Evolutionary conservation across 2,329 filamentous ascomycete genomes (phyloP).

Genomic region (Trichoderma breve): DNA sequence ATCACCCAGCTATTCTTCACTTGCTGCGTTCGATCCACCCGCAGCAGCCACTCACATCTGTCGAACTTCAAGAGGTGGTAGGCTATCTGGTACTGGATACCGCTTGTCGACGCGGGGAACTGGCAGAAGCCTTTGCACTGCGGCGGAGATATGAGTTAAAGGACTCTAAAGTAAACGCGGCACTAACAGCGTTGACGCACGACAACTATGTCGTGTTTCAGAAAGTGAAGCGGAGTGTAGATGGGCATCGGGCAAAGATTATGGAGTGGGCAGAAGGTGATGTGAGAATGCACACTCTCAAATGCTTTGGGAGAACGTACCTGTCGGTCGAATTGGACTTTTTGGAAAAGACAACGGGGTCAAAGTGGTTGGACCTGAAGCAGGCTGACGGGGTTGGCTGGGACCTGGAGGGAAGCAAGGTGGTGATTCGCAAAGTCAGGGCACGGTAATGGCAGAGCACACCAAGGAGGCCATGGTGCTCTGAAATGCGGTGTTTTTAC

Average conservation of each 20-base stretch:
- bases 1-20: slow-evolving; percentile 81
- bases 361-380: slow-evolving; percentile 69
- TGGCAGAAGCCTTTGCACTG: slow-evolving; percentile 70
- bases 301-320: slow-evolving; percentile 83
- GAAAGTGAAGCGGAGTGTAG: slow-evolving; percentile 66
- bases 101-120: slow-evolving; percentile 76
- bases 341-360: slow-evolving; percentile 66
- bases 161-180: slow-evolving; percentile 66
- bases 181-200: slow-evolving; percentile 68
- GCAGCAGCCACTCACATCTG: slow-evolving; percentile 62
- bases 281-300: slow-evolving; percentile 74
- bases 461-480: not conserved
- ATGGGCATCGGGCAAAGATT: slow-evolving; percentile 75
- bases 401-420: slow-evolving; percentile 69
- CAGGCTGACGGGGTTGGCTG: slow-evolving; percentile 76
- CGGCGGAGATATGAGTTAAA: slow-evolving; percentile 59
- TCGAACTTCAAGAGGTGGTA: slow-evolving; percentile 76
- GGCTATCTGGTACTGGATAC: slow-evolving; percentile 83
- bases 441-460: slow-evolving; percentile 33
- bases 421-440: slow-evolving; percentile 68
- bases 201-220: slow-evolving; percentile 84
- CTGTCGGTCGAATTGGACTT: slow-evolving; percentile 66
- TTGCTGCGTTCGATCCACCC: slow-evolving; percentile 71
- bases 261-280: slow-evolving; percentile 77
- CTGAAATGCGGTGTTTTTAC: not conserved